Conservation (phyloP, 2,329 filamentous ascomycete genomes). For the Akanthomyces muscarius region DNA sequence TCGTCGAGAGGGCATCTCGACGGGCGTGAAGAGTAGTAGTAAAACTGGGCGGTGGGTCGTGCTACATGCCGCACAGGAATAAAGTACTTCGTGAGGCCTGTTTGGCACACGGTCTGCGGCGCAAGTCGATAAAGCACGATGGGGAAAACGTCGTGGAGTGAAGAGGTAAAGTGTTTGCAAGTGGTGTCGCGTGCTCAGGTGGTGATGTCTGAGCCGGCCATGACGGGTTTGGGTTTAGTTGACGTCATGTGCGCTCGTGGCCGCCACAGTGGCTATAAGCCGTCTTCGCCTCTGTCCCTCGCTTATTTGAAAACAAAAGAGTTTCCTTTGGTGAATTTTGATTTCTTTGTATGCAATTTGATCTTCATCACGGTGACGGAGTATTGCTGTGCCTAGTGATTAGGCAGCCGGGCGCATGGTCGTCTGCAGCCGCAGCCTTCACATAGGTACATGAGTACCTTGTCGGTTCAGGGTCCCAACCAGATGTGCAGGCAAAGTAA, state of each 20-base stretch:
- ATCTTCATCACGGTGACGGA: no score
- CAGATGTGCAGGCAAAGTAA: no score
- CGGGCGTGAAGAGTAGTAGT: background rate
- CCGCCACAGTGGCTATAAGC: background rate
- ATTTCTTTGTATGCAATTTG: no score
- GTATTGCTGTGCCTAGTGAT: no score
- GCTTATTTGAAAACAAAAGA: no score
- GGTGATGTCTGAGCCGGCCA: background rate
- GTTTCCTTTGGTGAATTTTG: no score
- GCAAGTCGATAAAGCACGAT: background rate
- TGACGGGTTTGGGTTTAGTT: constrained; percentile 4
- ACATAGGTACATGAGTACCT: no score
- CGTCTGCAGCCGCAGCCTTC: no score
- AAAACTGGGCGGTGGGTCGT: background rate
- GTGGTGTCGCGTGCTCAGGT: constrained; percentile 5
- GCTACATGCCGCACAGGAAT: no score
- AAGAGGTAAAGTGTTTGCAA: background rate
- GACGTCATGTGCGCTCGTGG: constrained; percentile 12
- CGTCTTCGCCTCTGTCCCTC: no score
- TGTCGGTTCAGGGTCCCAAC: no score
- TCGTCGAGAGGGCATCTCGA: constrained; percentile 7
- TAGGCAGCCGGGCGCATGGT: no score
- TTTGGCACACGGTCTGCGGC: background rate
- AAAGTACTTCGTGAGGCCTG: background rate
- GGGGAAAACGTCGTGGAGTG: background rate